phyloP scores from a whole-genome alignment of 2,329 filamentous ascomycete species.

The Paecilomyces formosus region DNA sequence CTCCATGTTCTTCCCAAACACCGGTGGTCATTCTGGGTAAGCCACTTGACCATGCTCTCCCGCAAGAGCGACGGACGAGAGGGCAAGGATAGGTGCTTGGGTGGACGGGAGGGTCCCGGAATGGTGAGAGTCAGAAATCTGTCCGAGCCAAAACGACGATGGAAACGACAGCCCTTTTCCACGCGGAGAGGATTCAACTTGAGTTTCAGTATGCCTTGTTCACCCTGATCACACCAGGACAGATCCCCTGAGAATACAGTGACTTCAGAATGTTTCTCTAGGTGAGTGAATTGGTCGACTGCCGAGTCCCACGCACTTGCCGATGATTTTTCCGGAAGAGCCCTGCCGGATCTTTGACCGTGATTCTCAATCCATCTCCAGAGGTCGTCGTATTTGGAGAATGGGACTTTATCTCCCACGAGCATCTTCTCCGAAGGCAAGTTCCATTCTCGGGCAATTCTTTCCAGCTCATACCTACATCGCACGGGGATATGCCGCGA shows the following conservation, averaged over 20 bases:
- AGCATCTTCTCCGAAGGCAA: constrained; percentile 21
- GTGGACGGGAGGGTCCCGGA: constrained; percentile 22
- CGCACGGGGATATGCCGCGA: constrained; percentile 21
- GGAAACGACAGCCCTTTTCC: constrained; percentile 38
- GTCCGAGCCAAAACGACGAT: constrained; percentile 40
- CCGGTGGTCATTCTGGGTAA: constrained; percentile 29
- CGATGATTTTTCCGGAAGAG: constrained; percentile 24
- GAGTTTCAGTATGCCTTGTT: constrained; percentile 30
- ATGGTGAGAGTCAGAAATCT: constrained; percentile 37
- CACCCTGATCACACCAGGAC: constrained; percentile 25
- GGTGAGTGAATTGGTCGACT: constrained; percentile 19
- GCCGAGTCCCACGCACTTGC: constrained; percentile 28
- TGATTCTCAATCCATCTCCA: constrained; percentile 25
- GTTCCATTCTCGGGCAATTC: constrained; percentile 22
- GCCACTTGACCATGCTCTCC: constrained; percentile 31
- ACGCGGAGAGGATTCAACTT: constrained; percentile 33
- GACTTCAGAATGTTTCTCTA: constrained; percentile 26
- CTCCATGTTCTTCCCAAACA: constrained; percentile 38
- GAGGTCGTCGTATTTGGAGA: constrained; percentile 21
- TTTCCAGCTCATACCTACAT: constrained; percentile 31
- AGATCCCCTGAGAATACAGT: constrained; percentile 35
- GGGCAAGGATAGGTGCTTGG: constrained; percentile 14
- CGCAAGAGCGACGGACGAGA: constrained; percentile 19
- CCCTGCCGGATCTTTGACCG: constrained; percentile 13
- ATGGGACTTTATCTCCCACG: constrained; percentile 14